phyloP scores from a whole-genome alignment of 345 rosid genomes.

The Eucalyptus fibrosa region DNA sequence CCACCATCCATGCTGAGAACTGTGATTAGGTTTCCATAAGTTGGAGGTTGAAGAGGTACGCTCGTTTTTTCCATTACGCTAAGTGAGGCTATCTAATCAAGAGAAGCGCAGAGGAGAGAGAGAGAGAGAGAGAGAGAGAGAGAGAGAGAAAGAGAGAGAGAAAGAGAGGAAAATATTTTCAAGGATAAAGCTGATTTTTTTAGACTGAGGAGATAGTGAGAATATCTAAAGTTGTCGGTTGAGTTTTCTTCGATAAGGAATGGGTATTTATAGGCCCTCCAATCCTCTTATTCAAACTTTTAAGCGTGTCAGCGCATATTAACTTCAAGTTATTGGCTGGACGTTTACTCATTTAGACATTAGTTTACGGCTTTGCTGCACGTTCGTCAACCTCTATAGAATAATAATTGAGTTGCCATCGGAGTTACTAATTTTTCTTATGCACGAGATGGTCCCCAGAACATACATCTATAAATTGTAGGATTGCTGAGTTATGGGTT shows the following conservation, averaged over 20 bases:
- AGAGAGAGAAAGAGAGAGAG: not conserved
- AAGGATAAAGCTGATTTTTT: not conserved
- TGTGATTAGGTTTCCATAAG: slow-evolving; percentile 16
- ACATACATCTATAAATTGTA: not conserved
- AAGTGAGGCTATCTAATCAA: not conserved
- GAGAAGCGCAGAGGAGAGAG: not conserved
- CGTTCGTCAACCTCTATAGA: not conserved
- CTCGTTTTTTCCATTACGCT: not conserved
- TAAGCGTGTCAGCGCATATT: not conserved
- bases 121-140: not conserved
- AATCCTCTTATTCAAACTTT: not conserved
- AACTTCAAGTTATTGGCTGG: not conserved
- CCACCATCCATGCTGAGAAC: slow-evolving; percentile 44
- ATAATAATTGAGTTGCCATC: not conserved
- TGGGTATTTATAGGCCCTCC: not conserved
- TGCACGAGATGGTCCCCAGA: not conserved
- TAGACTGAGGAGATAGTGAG: not conserved
- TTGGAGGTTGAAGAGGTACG: slow-evolving; percentile 2
- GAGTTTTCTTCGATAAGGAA: not conserved
- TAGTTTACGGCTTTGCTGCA: not conserved
- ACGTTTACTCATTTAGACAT: not conserved
- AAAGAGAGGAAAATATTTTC: not conserved
- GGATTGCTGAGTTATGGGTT: not conserved
- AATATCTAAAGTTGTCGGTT: not conserved
- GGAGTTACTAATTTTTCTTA: not conserved